Base-by-base conservation (phyloP, 352 stramenopile genomes). In the Plasmopara viticola region DNA sequence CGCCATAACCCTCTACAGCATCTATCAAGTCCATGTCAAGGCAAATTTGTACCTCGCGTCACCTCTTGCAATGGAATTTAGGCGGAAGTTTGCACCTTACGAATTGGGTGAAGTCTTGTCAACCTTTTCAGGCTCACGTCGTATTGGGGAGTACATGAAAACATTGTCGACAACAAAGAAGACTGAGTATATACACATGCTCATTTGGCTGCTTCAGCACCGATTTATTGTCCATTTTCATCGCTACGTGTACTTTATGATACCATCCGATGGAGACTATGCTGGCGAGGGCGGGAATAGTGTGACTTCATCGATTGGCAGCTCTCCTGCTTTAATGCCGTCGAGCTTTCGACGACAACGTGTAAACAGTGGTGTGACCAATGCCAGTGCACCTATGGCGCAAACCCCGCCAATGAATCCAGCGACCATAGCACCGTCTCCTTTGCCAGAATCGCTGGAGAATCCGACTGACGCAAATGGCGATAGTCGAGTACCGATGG, bases 221-320 rank as follows among this genome's bases (percentile, higher is more conserved):
- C 73, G 87, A 39, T 90, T 91, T 58, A 76, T 94, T 48, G 64
- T 86, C 29, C 84, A 94, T 57, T 50, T 94, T 31, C 84, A 94
- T 45, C 78, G 78, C 17, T 94, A 93, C 48, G 78, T 94, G 8
- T 90, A 93, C 42, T 88, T 94, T 57, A 87, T 94, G 74, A 74
- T 93, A 37, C 80, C 77, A 8, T 79, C 73, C 4, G 78, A 87
- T 37, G 71, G 79, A 37, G 72, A 86, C 39, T 60, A 75, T 48
- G 61, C 62, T 5, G 47, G 59, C n/a, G 65, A 80, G 29, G 47
- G 49, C 15, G 48, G 43, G 14, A 58, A 59, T 28, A 44, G 25
- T 15, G 44, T 18, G 9, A 30, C 54, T 10, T 58, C 51, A 35
- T 65, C 55, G 0, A 20, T 72, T 41, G 60, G 48, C 2, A 71